phyloP scores from a whole-genome alignment of 768 basidiomycete species.

The Paxillus rubicundulus region DNA sequence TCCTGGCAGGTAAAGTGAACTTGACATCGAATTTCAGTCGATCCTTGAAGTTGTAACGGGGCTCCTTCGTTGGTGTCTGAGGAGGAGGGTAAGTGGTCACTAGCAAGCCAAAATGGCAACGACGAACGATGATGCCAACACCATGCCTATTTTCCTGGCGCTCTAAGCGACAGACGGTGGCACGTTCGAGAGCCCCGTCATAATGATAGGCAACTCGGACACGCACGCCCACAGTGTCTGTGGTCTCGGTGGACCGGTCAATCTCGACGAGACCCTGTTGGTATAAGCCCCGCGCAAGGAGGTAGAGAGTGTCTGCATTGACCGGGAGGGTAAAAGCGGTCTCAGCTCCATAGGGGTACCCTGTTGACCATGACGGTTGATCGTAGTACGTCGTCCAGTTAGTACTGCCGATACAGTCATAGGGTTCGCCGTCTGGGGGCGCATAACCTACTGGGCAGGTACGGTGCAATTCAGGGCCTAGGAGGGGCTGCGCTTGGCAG shows the following conservation, averaged over 20 bases:
- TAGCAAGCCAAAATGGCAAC: not conserved
- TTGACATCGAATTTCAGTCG: slow-evolving; percentile 35
- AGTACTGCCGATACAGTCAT: slow-evolving; percentile 14
- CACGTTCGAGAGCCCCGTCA: slow-evolving; percentile 17
- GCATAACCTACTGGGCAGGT: not conserved
- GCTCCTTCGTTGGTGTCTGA: slow-evolving; percentile 32
- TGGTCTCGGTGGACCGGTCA: slow-evolving; percentile 26
- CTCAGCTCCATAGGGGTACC: slow-evolving; percentile 25
- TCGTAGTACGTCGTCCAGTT: slow-evolving; percentile 27
- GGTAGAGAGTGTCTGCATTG: slow-evolving; percentile 27
- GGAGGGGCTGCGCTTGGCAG: slow-evolving; percentile 2
- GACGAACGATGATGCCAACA: slow-evolving; percentile 35
- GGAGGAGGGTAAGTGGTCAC: not conserved
- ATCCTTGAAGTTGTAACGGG: slow-evolving; percentile 5
- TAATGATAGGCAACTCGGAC: slow-evolving; percentile 24
- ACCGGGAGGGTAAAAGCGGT: slow-evolving; percentile 29
- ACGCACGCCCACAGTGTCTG: slow-evolving; percentile 29
- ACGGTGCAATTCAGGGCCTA: not conserved
- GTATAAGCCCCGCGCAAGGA: slow-evolving; percentile 29
- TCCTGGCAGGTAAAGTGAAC: slow-evolving; percentile 36
- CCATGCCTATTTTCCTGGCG: slow-evolving; percentile 25
- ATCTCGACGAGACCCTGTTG: slow-evolving; percentile 30
- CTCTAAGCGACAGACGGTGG: slow-evolving; percentile 31
- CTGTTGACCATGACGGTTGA: slow-evolving; percentile 19
- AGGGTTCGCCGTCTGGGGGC: not conserved